phyloP scores from a whole-genome alignment of 768 basidiomycete species.

The Kwoniella shandongensis region DNA sequence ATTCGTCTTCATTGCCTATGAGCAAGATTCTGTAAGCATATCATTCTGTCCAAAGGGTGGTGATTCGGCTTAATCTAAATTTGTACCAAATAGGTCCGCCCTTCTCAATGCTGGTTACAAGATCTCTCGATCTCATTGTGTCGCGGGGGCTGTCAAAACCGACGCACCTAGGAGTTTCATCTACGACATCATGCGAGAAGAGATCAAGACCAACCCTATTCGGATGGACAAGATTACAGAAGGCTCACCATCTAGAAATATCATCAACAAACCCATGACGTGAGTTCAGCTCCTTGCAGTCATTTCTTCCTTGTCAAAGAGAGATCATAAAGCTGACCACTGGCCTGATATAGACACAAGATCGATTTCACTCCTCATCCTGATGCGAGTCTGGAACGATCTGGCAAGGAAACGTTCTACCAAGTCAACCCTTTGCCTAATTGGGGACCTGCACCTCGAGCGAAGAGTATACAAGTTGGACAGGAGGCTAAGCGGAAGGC shows the following conservation, averaged over 20 bases:
- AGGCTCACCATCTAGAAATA: conserved; percentile 66
- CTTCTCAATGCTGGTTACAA: conserved; percentile 79
- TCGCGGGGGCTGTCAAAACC: conserved; percentile 87
- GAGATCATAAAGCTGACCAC: conserved; percentile 1
- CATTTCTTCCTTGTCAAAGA: too few relatives aligned
- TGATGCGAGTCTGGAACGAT: conserved; percentile 55
- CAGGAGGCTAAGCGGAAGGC: conserved; percentile 13
- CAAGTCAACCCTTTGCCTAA: conserved; percentile 82
- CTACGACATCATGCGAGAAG: conserved; percentile 81
- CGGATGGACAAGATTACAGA: conserved; percentile 77
- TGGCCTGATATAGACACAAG: conserved; percentile 40
- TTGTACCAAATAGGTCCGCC: conserved; percentile 66
- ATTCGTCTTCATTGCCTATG: conserved; percentile 25
- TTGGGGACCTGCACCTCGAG: conserved; percentile 77
- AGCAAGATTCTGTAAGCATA: conserved; percentile 20
- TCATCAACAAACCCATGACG: conserved; percentile 71
- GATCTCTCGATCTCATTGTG: conserved; percentile 88
- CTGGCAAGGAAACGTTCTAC: conserved; percentile 43
- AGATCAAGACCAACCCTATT: conserved; percentile 77
- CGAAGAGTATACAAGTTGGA: conserved; percentile 32
- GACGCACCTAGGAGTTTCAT: conserved; percentile 69
- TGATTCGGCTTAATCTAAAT: background rate
- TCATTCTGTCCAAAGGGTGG: background rate
- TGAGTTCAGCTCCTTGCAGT: conserved; percentile 54
- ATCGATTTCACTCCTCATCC: conserved; percentile 80